Conservation (phyloP, 2,329 filamentous ascomycete genomes). For the Didymella pinodella region DNA sequence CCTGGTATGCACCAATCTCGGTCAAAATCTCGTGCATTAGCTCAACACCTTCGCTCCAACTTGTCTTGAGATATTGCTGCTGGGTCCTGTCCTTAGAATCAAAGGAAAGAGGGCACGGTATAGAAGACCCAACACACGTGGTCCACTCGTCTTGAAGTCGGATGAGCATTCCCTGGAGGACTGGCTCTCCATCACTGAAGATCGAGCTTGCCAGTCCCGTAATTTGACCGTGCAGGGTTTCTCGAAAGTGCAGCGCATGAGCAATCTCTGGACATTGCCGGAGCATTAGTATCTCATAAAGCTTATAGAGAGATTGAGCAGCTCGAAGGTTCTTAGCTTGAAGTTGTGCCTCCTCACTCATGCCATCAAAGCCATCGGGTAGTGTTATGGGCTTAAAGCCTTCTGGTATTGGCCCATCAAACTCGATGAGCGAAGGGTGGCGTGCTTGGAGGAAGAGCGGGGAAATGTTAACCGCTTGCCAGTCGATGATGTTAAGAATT, state of each 20-base stretch:
- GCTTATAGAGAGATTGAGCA: conserved; percentile 33
- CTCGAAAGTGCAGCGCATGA: conserved; percentile 27
- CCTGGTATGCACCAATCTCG: conserved; percentile 31
- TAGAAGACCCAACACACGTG: conserved; percentile 17
- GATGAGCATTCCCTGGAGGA: conserved; percentile 30
- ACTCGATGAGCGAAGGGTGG: conserved; percentile 38
- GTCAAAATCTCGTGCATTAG: conserved; percentile 31
- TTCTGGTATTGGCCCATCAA: conserved; percentile 31
- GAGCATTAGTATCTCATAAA: conserved; percentile 29
- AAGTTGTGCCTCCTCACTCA: conserved; percentile 26
- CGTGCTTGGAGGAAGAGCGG: conserved; percentile 39
- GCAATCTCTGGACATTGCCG: conserved; percentile 27
- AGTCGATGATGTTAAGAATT: conserved; percentile 47
- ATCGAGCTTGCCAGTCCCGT: conserved; percentile 27
- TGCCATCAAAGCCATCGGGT: conserved; percentile 27
- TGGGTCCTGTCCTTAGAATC: conserved; percentile 26
- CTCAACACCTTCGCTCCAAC: conserved; percentile 32
- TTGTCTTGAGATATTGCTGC: too few relatives aligned
- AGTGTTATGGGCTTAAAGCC: conserved; percentile 23
- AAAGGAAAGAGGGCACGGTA: conserved; percentile 31
- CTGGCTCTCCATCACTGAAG: conserved; percentile 29
- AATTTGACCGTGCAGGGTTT: conserved; percentile 25
- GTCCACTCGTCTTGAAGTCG: conserved; percentile 29
- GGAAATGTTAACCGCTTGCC: conserved; percentile 41
- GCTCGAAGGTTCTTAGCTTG: conserved; percentile 29